Percentiles rank a stretch among this genome's conserved stretches.
phyloP scores from a whole-genome alignment of 75 land plant species.

The Azolla pinnata region DNA sequence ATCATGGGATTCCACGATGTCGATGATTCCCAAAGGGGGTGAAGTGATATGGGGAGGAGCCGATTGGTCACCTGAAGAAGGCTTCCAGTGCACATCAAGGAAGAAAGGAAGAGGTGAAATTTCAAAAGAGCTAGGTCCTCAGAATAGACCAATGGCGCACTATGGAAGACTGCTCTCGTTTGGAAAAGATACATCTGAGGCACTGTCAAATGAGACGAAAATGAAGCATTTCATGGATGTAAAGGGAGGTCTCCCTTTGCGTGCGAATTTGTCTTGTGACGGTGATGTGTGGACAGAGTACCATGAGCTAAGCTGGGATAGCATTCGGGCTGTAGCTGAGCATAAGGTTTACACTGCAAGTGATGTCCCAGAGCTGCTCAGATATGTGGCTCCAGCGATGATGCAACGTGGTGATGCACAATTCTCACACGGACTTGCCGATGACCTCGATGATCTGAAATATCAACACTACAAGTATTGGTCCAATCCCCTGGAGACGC shows the following conservation, averaged over 20 bases:
- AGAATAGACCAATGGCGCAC: conserved; percentile 32
- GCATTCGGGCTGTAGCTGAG: conserved; percentile 53
- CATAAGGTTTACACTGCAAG: conserved; percentile 57
- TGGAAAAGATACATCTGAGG: conserved; percentile 74
- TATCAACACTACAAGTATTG: conserved; percentile 74
- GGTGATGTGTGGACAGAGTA: conserved; percentile 86
- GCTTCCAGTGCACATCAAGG: conserved; percentile 37
- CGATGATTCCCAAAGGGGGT: conserved; percentile 96
- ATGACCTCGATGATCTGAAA: conserved; percentile 63
- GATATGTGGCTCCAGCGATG: conserved; percentile 73
- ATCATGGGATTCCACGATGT: conserved; percentile 95
- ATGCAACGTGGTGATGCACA: conserved; percentile 71
- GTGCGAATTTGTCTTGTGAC: conserved; percentile 40
- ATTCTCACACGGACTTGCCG: conserved; percentile 74
- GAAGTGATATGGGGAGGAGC: conserved; percentile 88
- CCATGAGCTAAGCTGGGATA: conserved; percentile 67
- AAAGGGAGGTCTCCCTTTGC: neutral
- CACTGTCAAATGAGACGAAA: conserved; percentile 38
- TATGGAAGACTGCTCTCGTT: conserved; percentile 93
- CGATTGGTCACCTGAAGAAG: conserved; percentile 93
- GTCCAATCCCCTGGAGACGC: conserved; percentile 85
- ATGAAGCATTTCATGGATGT: conserved; percentile 53
- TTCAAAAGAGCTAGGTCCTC: conserved; percentile 14
- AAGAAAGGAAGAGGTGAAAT: conserved; percentile 16
- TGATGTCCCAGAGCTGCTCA: conserved; percentile 49